These are phyloP conservation scores for Rhodosporidiobolus odoratus DNA, from an alignment of 768 basidiomycete species.

Conservation along the genomic window DNA sequence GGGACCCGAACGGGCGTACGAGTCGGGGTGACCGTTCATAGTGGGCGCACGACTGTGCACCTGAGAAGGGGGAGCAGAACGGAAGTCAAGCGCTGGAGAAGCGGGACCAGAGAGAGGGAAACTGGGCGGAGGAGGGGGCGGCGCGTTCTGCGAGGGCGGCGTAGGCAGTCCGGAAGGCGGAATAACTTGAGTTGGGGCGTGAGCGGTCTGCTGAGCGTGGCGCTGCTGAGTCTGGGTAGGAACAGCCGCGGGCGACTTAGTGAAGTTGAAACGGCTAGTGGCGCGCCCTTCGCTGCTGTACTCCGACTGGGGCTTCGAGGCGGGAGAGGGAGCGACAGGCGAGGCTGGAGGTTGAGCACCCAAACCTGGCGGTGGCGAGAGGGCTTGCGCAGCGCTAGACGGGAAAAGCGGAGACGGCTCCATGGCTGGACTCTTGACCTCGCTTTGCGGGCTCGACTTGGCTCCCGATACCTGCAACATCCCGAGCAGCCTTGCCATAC, in stretches of 20 bases:
- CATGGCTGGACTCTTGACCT: not conserved
- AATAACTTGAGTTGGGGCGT: not conserved
- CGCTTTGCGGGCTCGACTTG: not conserved
- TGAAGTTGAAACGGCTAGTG: slow-evolving; percentile 25
- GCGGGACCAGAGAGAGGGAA: not conserved
- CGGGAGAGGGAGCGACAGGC: not conserved
- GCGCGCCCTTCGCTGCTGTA: not conserved
- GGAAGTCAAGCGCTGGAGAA: not conserved
- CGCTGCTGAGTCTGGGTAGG: not conserved
- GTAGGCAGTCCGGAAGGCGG: not conserved
- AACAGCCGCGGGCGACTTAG: not conserved
- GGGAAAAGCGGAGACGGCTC: not conserved
- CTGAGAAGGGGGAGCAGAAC: not conserved
- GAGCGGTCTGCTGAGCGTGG: not conserved
- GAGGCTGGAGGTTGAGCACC: not conserved
- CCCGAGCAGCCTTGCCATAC: slow-evolving; percentile 31
- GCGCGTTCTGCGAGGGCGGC: no score
- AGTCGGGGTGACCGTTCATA: not conserved
- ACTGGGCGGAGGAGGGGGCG: not conserved
- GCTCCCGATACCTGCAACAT: slow-evolving; percentile 34
- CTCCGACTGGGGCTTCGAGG: not conserved
- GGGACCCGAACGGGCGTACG: not conserved
- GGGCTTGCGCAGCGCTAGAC: not conserved
- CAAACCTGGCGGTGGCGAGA: not conserved
- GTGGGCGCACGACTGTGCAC: not conserved